These are phyloP conservation scores for Camellia lanceoleosa DNA, from an alignment of 148 eudicot genomes.

Conservation along the genomic window DNA sequence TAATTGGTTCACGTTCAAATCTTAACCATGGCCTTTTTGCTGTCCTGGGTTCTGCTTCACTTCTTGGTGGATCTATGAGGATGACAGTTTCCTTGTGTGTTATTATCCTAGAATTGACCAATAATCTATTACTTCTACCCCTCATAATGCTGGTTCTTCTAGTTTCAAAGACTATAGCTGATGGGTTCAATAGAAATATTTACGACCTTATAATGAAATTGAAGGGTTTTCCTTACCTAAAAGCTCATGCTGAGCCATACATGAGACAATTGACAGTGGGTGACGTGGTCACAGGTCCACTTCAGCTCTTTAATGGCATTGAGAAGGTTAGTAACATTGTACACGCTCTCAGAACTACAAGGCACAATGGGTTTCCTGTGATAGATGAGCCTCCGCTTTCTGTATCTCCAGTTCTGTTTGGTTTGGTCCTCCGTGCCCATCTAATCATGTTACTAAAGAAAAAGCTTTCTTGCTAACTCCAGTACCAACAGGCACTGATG, in stretches of 20 bases:
- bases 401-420: conserved; percentile 54
- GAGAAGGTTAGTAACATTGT: conserved; percentile 78
- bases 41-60: conserved; percentile 81
- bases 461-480: conserved; percentile 58
- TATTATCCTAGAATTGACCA: conserved; percentile 78
- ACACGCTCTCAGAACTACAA: conserved; percentile 52
- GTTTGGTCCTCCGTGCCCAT: conserved; percentile 73
- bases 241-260: conserved; percentile 83
- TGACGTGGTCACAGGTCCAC: conserved; percentile 82
- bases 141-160: conserved; percentile 83
- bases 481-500: conserved; percentile 30
- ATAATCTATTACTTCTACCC: conserved; percentile 72
- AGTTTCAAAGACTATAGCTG: conserved; percentile 85
- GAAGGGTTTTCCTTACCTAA: conserved; percentile 89
- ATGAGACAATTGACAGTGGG: conserved; percentile 85
- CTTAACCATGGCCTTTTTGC: conserved; percentile 87
- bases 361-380: conserved; percentile 91
- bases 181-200: conserved; percentile 66
- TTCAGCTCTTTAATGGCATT: conserved; percentile 65
- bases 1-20: conserved; percentile 58
- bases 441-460: conserved; percentile 69
- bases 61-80: conserved; percentile 96
- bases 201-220: conserved; percentile 69
- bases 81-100: conserved; percentile 90
- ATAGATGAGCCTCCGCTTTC: conserved; percentile 65